Percentiles rank a stretch among this genome's conserved stretches.
phyloP scores from a whole-genome alignment of 225 moss, liverwort and hornwort genomes.

The Polytrichum commune region DNA sequence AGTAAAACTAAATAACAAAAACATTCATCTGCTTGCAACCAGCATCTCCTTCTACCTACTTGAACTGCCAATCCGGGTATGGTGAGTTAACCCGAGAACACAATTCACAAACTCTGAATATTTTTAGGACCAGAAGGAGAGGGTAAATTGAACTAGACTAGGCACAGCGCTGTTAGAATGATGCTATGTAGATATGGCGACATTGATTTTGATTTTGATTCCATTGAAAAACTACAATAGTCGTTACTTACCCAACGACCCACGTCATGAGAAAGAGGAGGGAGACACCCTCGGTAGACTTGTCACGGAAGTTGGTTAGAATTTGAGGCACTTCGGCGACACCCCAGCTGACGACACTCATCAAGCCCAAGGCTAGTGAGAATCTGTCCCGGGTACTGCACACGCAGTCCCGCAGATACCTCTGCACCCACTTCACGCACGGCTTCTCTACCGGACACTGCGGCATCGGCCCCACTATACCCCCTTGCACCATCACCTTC shows the following conservation, averaged over 20 bases:
- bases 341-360: constrained; percentile 86
- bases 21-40: too few species aligned
- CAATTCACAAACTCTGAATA: too few species aligned
- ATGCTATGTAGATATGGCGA: too few species aligned
- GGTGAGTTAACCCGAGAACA: too few species aligned
- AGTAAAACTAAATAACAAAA: too few species aligned
- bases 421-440: constrained; percentile 74
- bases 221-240: too few species aligned
- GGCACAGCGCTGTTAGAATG: too few species aligned
- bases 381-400: constrained; percentile 63
- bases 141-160: too few species aligned
- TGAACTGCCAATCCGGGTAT: too few species aligned
- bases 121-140: too few species aligned
- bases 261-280: constrained; percentile 90
- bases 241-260: constrained; percentile 65
- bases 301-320: constrained; percentile 79
- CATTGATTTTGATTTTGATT: too few species aligned
- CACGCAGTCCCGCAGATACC: constrained; percentile 81
- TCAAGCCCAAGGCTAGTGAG: constrained; percentile 63
- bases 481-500: background rate
- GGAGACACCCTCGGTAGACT: constrained; percentile 85
- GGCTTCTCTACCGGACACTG: constrained; percentile 52
- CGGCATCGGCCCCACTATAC: background rate
- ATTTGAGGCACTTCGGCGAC: constrained; percentile 93
- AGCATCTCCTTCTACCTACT: too few species aligned